Base-by-base conservation (phyloP, 192 early-diverging fungal genomes). In the Dispira simplex region DNA sequence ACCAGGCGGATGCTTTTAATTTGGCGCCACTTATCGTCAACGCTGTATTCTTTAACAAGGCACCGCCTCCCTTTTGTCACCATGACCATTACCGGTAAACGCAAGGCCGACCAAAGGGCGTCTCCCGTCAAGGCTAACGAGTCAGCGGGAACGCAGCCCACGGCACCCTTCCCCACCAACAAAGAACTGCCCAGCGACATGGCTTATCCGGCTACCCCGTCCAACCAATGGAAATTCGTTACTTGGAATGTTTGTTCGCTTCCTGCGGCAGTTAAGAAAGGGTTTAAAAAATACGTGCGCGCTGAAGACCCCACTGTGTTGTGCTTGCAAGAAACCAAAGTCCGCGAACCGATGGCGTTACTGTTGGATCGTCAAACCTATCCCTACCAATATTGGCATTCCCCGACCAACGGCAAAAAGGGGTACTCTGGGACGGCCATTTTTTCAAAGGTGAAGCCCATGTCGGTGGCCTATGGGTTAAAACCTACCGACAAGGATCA, bases 261-360 rank as follows among this genome's bases (percentile, higher is more conserved):
- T 25, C 76, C 75, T 13, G 78, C 90, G 0, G 71, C 85, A 10
- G 64, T 88, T 56, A 90, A 91, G 62, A 94, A 94, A 78, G 86
- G 86, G 0, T 89, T 84, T 64, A 83, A 80, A 47, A 74, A 70
- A 20, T 92, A 90, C 62, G 68, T 89, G 32, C 73, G 68, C n/a
- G 84, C 84, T 0, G 87, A 92, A 70, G 73, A 90, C 56, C 81
- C 92, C 0, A 91, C 92, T 64, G 77, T 95, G 26, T 59, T 93
- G 1, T 88, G 84, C 65, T 44, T 95, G 46, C 90, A 93, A 68
- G 92, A 93, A 67, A 91, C 87, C 51, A 95, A 92, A 71, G 74
- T 87, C 14, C 88, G 89, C 67, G 74, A 83, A 66, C 76, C 86
- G 12, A 73, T 78, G 56, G 64, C 77, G 18, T 77, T 83, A 44